A percentile compares a stretch with the other conserved stretches of the same genome.
Evolutionary conservation across 257 asterid species (phyloP).

Genomic region (Primulina huaijiensis): DNA sequence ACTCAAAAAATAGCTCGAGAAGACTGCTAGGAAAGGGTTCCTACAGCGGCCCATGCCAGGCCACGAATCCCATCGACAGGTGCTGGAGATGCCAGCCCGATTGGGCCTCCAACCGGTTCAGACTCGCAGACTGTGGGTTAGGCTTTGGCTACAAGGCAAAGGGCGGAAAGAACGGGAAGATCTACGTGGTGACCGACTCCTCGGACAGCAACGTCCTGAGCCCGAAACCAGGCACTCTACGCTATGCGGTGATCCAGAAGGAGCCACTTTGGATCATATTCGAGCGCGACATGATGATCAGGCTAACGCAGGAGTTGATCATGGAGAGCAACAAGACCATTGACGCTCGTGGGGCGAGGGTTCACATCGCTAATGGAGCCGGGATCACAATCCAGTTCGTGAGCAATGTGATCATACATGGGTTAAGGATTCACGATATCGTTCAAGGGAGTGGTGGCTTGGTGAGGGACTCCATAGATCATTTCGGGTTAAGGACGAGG

Average conservation of each 20-base stretch:
- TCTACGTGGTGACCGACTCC: constrained; percentile 48
- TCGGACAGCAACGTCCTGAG: constrained; percentile 33
- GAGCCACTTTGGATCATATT: constrained; percentile 65
- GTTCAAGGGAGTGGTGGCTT: constrained; percentile 28
- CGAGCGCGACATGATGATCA: constrained; percentile 36
- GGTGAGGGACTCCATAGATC: constrained; percentile 35
- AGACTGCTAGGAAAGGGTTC: constrained; percentile 29
- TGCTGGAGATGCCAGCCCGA: constrained; percentile 66
- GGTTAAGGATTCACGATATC: constrained; percentile 30
- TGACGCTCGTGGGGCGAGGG: constrained; percentile 38
- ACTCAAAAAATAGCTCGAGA: constrained; percentile 30
- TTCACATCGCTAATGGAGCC: constrained; percentile 37
- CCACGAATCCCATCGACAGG: constrained; percentile 63
- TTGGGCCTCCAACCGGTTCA: constrained; percentile 56
- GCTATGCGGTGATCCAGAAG: constrained; percentile 49
- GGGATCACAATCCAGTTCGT: constrained; percentile 40
- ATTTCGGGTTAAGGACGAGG: constrained; percentile 23
- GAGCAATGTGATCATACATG: constrained; percentile 40
- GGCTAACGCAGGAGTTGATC: constrained; percentile 37
- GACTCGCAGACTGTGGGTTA: constrained; percentile 50
- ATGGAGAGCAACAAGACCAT: constrained; percentile 41
- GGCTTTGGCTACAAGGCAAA: constrained; percentile 55
- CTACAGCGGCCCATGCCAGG: constrained; percentile 34
- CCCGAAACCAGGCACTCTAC: constrained; percentile 54
- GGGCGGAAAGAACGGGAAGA: constrained; percentile 47